phyloP scores from a whole-genome alignment of 345 rosid genomes.

The Arabidopsis arenosa region DNA sequence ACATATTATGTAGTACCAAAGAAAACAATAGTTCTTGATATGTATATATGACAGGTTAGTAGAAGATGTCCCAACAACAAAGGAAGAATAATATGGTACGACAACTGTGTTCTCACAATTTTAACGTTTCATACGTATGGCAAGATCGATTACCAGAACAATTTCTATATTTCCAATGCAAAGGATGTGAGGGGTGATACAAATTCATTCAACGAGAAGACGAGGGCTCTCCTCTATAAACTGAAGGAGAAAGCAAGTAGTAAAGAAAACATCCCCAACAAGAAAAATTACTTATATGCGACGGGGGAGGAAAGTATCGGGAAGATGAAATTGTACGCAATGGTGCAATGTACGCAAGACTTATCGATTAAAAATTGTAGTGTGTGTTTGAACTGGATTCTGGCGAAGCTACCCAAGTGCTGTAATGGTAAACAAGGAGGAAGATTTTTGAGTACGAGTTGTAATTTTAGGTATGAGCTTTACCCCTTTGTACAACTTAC shows the following conservation, averaged over 20 bases:
- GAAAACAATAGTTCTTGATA: not conserved
- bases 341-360: conserved; percentile 50
- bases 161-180: not conserved
- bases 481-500: conserved; percentile 48
- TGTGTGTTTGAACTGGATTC: not conserved
- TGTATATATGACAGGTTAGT: not conserved
- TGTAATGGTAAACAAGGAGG: conserved; percentile 58
- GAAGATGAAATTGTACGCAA: conserved; percentile 42
- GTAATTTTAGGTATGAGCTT: conserved; percentile 60
- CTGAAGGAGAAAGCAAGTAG: not conserved
- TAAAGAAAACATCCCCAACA: not conserved
- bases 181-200: conserved; percentile 40
- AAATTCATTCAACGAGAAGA: conserved; percentile 34
- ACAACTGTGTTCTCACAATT: not conserved
- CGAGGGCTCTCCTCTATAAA: not conserved
- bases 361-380: not conserved
- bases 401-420: not conserved
- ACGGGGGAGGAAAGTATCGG: not conserved
- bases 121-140: not conserved
- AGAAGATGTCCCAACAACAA: not conserved
- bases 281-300: not conserved
- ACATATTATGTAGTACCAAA: not conserved
- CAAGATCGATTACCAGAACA: not conserved
- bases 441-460: conserved; percentile 51
- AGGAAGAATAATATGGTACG: not conserved